A percentile compares a stretch with the other conserved stretches of the same genome.
Conservation (phyloP, 2,329 filamentous ascomycete genomes). For the Claviceps spartinae region DNA sequence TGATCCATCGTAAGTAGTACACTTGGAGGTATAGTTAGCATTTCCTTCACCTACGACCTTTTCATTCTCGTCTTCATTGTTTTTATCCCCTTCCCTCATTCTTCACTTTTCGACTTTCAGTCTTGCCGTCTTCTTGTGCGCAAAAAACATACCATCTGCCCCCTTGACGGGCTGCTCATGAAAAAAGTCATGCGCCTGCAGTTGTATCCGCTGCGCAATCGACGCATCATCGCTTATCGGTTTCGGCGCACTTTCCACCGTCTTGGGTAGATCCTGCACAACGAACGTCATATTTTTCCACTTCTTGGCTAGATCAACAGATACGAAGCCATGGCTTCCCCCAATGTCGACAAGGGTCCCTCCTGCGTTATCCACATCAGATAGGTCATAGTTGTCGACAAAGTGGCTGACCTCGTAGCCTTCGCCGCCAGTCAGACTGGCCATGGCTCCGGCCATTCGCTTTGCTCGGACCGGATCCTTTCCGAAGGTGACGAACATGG, state of each 20-base stretch:
- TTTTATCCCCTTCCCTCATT: too few species aligned
- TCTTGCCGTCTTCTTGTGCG: background rate
- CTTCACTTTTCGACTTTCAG: background rate
- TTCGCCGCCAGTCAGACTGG: conserved; percentile 38
- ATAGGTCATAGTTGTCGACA: conserved; percentile 40
- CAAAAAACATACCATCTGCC: conserved; percentile 33
- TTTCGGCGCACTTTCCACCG: conserved; percentile 31
- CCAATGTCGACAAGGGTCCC: conserved; percentile 46
- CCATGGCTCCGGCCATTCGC: conserved; percentile 42
- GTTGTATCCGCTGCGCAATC: conserved; percentile 25
- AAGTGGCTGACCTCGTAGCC: conserved; percentile 42
- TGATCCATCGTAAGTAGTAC: conserved; percentile 46
- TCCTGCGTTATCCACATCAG: conserved; percentile 26
- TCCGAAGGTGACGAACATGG: conserved; percentile 40
- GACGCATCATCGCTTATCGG: conserved; percentile 26
- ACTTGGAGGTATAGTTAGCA: conserved; percentile 17
- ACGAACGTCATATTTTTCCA: conserved; percentile 39
- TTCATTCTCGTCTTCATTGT: too few species aligned
- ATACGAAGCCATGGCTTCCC: conserved; percentile 44
- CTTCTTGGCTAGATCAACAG: conserved; percentile 36
- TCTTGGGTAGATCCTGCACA: conserved; percentile 40
- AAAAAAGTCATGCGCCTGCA: conserved; percentile 44
- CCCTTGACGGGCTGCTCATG: conserved; percentile 36
- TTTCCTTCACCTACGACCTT: background rate
- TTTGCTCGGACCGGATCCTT: conserved; percentile 32